These are phyloP conservation scores for Ophiostoma ulmi DNA, from an alignment of 2,329 filamentous ascomycete genomes.

Conservation along the genomic window DNA sequence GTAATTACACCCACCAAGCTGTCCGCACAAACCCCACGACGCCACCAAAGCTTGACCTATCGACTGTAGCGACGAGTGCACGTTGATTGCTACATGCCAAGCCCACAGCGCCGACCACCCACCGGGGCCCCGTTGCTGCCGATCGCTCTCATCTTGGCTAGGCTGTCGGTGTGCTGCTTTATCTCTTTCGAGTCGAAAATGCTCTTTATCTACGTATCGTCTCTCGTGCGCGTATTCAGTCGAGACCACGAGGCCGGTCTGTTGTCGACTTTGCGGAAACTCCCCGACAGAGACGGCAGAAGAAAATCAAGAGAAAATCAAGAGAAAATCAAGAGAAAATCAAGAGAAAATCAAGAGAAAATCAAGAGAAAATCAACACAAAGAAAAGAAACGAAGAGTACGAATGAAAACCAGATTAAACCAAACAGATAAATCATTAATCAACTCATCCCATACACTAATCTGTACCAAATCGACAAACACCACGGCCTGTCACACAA, in stretches of 20 bases:
- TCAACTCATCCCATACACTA: neutral
- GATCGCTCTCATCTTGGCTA: conserved; percentile 1
- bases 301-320: neutral
- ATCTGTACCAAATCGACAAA: neutral
- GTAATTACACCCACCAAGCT: neutral
- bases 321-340: neutral
- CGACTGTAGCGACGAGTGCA: neutral
- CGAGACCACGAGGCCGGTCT: conserved; percentile 2
- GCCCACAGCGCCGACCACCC: conserved; percentile 2
- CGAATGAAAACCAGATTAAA: neutral
- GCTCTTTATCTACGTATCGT: neutral
- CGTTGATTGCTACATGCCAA: conserved; percentile 1
- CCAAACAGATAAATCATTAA: neutral
- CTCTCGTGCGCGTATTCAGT: neutral
- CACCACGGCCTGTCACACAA: neutral
- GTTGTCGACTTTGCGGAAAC: neutral
- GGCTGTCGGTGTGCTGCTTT: neutral
- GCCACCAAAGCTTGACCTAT: neutral
- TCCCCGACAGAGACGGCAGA: neutral
- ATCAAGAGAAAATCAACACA: neutral
- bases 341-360: neutral
- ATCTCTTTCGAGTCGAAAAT: neutral
- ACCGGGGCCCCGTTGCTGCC: neutral
- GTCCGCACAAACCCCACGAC: neutral
- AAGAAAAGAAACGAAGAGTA: neutral